Percentiles rank a stretch among this genome's conserved stretches.
Conservation (phyloP, 2,329 filamentous ascomycete genomes). For the Ceratocystis alfenasii region DNA sequence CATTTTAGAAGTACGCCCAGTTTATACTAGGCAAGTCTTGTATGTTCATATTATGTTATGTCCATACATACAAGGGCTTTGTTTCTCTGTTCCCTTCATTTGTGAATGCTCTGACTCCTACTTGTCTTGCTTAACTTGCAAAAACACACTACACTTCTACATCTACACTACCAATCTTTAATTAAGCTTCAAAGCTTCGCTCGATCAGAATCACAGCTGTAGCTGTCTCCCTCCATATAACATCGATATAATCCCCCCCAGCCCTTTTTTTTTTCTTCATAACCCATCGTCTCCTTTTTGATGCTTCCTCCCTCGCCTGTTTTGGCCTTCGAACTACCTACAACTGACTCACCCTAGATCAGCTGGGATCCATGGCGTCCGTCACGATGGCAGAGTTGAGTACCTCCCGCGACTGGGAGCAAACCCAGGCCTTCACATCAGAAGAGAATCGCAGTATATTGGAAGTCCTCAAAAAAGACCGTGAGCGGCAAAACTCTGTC, state of each 20-base stretch:
- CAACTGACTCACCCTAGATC: neutral
- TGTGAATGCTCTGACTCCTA: neutral
- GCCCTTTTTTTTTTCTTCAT: neutral
- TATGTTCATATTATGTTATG: too few relatives aligned
- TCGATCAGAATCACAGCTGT: neutral
- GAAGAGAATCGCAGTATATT: neutral
- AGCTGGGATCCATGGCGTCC: neutral
- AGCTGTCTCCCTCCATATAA: neutral
- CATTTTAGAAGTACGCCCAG: neutral
- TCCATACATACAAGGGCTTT: neutral
- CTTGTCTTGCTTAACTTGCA: neutral
- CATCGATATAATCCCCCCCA: neutral
- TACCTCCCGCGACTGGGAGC: neutral
- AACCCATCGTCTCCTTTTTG: neutral
- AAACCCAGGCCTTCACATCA: conserved; percentile 2
- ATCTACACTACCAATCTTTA: neutral
- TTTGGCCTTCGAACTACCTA: neutral
- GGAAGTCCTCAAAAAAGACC: neutral
- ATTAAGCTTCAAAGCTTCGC: neutral
- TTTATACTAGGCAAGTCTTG: neutral
- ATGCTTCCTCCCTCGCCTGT: neutral
- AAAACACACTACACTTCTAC: neutral
- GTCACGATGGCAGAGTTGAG: neutral
- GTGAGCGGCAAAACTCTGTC: neutral
- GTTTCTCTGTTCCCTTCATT: neutral